phyloP scores from a whole-genome alignment of 192 early-diverging fungal genomes.

The Mortierella hygrophila region DNA sequence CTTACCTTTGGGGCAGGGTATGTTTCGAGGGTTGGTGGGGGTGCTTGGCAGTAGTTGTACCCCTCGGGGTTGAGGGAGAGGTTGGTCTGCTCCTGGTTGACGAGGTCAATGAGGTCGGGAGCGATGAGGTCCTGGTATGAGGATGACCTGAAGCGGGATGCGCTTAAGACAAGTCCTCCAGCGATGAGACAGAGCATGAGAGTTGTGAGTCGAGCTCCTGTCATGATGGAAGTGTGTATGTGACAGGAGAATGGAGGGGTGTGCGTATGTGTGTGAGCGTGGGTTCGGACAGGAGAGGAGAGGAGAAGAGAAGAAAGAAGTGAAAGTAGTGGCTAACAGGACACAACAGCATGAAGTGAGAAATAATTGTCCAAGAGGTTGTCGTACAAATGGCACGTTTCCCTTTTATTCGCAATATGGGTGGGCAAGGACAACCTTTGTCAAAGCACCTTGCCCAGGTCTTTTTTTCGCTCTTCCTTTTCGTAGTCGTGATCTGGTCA shows the following conservation, averaged over 20 bases:
- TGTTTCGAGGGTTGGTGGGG: constrained; percentile 13
- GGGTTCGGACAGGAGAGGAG: background rate
- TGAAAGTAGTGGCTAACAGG: background rate
- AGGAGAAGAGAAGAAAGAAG: background rate
- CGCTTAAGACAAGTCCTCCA: constrained; percentile 25
- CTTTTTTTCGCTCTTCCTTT: background rate
- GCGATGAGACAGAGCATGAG: constrained; percentile 22
- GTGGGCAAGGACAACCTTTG: background rate
- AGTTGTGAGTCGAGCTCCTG: constrained; percentile 10
- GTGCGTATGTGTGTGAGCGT: background rate
- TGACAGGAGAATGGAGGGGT: background rate
- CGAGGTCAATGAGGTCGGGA: constrained; percentile 13
- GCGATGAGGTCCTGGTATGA: constrained; percentile 3
- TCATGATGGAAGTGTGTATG: background rate
- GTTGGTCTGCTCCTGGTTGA: background rate
- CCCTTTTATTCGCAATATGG: background rate
- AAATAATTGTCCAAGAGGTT: background rate
- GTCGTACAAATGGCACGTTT: background rate
- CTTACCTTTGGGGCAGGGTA: constrained; percentile 41
- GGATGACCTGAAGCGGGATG: constrained; percentile 2
- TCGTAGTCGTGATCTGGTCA: background rate
- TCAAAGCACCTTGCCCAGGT: background rate
- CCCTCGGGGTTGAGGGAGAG: background rate
- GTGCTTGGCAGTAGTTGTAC: constrained; percentile 49
- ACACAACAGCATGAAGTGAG: background rate